These are phyloP conservation scores for Ceratobasidium papillatum DNA, from an alignment of 1,284 basidiomycete genomes.

Conservation along the genomic window DNA sequence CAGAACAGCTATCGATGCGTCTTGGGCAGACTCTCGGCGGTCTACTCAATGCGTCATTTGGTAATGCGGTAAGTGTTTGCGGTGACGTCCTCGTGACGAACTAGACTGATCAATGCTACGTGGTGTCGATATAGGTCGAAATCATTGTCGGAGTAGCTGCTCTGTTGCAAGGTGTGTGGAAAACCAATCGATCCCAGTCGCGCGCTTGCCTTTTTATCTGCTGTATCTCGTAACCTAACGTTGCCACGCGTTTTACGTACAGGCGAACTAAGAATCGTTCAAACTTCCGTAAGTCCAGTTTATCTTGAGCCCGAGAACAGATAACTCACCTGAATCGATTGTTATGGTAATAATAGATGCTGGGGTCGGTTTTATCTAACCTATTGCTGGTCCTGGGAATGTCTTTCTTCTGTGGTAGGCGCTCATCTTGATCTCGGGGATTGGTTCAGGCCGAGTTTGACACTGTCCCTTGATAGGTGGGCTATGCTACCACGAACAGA, in stretches of 20 bases:
- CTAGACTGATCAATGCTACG: too few relatives aligned
- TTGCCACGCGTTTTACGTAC: conserved; percentile 34
- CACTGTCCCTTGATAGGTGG: conserved; percentile 60
- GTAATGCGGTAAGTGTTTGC: conserved; percentile 62
- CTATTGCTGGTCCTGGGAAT: conserved; percentile 87
- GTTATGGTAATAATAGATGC: conserved; percentile 60
- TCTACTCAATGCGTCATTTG: conserved; percentile 85
- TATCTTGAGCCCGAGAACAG: not conserved
- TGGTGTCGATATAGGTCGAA: conserved; percentile 57
- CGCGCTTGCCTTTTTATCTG: conserved; percentile 13
- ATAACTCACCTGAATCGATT: conserved; percentile 33
- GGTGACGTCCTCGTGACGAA: too few relatives aligned
- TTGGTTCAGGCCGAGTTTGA: conserved; percentile 44
- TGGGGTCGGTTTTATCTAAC: conserved; percentile 89
- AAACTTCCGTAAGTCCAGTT: conserved; percentile 71
- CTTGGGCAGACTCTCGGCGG: conserved; percentile 86
- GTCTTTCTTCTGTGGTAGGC: conserved; percentile 79
- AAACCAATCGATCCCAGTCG: not conserved
- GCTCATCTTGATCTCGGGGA: conserved; percentile 8
- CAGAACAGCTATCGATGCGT: conserved; percentile 83
- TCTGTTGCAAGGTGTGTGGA: conserved; percentile 71
- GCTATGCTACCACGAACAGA: conserved; percentile 69
- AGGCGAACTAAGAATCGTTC: conserved; percentile 86
- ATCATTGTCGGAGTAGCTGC: conserved; percentile 91
- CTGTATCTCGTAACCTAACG: conserved; percentile 30